Evolutionary conservation across 139 green algal genomes (phyloP).

Genomic region (Choricystis sp.): DNA sequence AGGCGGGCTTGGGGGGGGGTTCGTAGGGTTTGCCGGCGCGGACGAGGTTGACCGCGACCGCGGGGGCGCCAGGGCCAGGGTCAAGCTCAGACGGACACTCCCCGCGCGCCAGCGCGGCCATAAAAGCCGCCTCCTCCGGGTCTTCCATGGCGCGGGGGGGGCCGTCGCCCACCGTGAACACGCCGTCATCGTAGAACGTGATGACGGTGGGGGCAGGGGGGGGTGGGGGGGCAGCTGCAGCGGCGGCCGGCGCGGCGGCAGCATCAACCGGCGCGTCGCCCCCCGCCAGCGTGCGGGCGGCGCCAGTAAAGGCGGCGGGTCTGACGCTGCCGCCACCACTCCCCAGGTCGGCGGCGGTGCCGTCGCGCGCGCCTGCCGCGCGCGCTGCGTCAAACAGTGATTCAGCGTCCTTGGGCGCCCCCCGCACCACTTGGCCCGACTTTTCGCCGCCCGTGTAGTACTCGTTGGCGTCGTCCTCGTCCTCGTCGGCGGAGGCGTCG

Average conservation of each 20-base stretch:
- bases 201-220: slow-evolving; percentile 26
- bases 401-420: slow-evolving; percentile 19
- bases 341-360: slow-evolving; percentile 30
- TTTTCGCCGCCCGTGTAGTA: slow-evolving; percentile 71
- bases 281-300: slow-evolving; percentile 44
- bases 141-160: slow-evolving; percentile 13
- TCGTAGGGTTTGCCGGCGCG: slow-evolving; percentile 53
- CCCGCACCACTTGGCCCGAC: slow-evolving; percentile 46
- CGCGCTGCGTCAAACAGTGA: slow-evolving; percentile 48
- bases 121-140: background rate
- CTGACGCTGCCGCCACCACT: background rate
- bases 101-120: background rate
- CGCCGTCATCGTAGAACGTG: slow-evolving; percentile 62
- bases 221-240: background rate
- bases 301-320: slow-evolving; percentile 31
- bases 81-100: background rate
- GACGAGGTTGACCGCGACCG: slow-evolving; percentile 60
- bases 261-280: slow-evolving; percentile 1
- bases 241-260: background rate
- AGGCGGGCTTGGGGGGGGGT: slow-evolving; percentile 27
- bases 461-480: slow-evolving; percentile 46
- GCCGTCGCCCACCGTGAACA: slow-evolving; percentile 73
- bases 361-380: slow-evolving; percentile 31
- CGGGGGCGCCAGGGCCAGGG: background rate
- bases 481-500: slow-evolving; percentile 15